Conservation (phyloP, 2,329 filamentous ascomycete genomes). For the Sporothrix pseudoabietina region DNA sequence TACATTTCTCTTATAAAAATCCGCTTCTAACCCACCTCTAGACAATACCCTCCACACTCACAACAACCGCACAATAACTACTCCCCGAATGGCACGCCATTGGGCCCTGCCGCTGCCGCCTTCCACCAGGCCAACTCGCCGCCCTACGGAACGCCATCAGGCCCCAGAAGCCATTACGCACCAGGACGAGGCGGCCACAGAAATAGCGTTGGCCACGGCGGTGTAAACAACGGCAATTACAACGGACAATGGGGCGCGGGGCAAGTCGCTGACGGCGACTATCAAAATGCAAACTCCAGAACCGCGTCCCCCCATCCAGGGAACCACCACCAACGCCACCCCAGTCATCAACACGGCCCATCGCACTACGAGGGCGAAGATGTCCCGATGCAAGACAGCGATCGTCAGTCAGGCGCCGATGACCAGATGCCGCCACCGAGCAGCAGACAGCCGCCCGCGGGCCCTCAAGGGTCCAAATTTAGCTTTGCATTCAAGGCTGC, state of each 20-base stretch:
- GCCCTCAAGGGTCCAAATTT: slow-evolving; percentile 68
- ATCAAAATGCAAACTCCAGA: slow-evolving; percentile 33
- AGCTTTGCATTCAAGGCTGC: slow-evolving; percentile 90
- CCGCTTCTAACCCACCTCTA: slow-evolving; percentile 40
- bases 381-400: slow-evolving; percentile 23
- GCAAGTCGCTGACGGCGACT: slow-evolving; percentile 45
- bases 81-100: slow-evolving; percentile 53
- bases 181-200: slow-evolving; percentile 51
- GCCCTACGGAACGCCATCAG: slow-evolving; percentile 59
- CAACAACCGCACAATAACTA: slow-evolving; percentile 46
- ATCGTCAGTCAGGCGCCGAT: slow-evolving; percentile 13
- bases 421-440: slow-evolving; percentile 55
- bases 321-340: slow-evolving; percentile 35
- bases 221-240: slow-evolving; percentile 58
- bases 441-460: slow-evolving; percentile 55
- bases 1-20: not conserved
- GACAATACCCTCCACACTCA: slow-evolving; percentile 61
- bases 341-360: slow-evolving; percentile 30
- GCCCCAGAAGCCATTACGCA: slow-evolving; percentile 59
- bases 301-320: slow-evolving; percentile 34
- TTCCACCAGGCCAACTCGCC: slow-evolving; percentile 56
- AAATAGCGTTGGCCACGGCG: slow-evolving; percentile 39
- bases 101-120: slow-evolving; percentile 61
- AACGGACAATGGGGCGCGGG: slow-evolving; percentile 70
- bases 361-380: slow-evolving; percentile 25